Conservation (phyloP, 106 monocot species). For the Phalaenopsis aphrodite region DNA sequence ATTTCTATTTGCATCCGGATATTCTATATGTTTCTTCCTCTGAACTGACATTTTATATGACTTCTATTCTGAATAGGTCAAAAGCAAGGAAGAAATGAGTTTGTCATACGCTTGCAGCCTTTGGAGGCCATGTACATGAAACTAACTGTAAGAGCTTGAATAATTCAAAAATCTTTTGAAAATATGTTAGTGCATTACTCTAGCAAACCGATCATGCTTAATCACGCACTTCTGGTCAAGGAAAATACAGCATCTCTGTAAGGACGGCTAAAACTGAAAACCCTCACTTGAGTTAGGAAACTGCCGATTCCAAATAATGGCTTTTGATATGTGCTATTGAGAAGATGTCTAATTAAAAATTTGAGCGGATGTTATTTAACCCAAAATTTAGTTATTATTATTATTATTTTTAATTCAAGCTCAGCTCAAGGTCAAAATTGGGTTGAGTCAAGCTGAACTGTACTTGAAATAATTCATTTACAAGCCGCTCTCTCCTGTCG, state of each 20-base stretch:
- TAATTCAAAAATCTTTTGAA: neutral
- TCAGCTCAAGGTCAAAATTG: neutral
- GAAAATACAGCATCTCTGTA: neutral
- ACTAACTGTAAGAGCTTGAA: conserved; percentile 59
- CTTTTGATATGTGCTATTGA: neutral
- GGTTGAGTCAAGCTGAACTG: too few species aligned
- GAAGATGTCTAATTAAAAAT: neutral
- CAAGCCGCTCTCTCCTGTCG: neutral
- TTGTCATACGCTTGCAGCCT: conserved; percentile 93
- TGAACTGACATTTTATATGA: neutral
- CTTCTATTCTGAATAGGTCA: conserved; percentile 37
- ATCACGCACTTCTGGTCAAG: neutral
- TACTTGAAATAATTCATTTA: neutral
- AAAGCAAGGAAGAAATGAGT: conserved; percentile 97
- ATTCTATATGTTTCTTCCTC: neutral
- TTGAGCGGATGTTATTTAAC: neutral
- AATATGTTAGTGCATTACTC: neutral
- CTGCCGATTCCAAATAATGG: neutral
- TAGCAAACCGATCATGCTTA: neutral
- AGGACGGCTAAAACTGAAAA: neutral
- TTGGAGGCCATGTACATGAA: conserved; percentile 99
- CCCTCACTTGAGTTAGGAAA: neutral
- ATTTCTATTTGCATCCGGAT: neutral
- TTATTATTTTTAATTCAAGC: neutral
- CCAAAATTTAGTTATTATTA: neutral